Evolutionary conservation across 192 early-diverging fungal species (phyloP).

Genomic region (Rhizophagus clarus): DNA sequence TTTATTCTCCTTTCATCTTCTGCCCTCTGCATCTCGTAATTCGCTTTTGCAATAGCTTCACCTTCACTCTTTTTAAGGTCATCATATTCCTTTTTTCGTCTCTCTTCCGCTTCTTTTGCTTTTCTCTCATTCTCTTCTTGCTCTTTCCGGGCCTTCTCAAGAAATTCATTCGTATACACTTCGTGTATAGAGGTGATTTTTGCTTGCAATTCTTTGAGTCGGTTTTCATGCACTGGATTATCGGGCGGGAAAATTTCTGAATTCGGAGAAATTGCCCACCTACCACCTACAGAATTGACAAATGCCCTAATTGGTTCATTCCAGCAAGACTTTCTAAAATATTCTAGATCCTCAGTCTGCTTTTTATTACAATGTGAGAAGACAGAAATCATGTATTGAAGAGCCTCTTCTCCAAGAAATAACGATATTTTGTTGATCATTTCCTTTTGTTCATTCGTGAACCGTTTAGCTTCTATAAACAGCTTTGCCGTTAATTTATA

Average conservation of each 20-base stretch:
- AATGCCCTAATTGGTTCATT: neutral
- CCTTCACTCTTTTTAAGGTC: neutral
- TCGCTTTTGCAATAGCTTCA: too few species aligned
- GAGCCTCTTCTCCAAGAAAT: neutral
- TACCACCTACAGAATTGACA: neutral
- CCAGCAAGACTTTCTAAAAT: neutral
- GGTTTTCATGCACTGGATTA: neutral
- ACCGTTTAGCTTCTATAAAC: neutral
- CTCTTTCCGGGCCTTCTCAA: neutral
- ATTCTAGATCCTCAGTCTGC: neutral
- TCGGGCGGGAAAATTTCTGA: neutral
- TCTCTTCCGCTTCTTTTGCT: neutral
- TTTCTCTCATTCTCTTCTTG: neutral
- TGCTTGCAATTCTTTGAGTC: neutral
- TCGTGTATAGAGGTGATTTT: neutral
- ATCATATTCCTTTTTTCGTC: neutral
- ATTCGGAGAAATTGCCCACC: constrained; percentile 11
- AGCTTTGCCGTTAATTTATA: neutral
- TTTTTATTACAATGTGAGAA: neutral
- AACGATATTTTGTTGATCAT: too few species aligned
- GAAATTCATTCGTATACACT: neutral
- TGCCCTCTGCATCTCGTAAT: too few species aligned
- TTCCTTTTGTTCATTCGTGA: neutral
- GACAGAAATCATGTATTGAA: neutral
- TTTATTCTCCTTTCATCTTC: neutral